Evolutionary conservation across 805 yeast genomes (phyloP).

Genomic region (Candida mattraensis): DNA sequence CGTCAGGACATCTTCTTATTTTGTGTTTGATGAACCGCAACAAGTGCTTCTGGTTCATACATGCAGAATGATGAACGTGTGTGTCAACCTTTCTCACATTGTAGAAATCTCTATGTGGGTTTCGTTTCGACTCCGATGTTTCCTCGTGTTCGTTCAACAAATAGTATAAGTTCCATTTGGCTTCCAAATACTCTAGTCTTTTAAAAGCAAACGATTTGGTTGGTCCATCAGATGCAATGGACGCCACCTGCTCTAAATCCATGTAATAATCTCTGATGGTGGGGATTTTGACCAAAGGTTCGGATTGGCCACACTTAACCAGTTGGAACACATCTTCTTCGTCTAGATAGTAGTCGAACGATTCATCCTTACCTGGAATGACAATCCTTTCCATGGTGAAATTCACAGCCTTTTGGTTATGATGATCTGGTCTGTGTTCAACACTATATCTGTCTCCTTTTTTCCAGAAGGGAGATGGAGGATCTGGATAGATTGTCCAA

Average conservation of each 20-base stretch:
- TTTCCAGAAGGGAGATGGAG: constrained; percentile 89
- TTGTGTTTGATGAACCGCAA: constrained; percentile 93
- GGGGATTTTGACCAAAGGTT: constrained; percentile 66
- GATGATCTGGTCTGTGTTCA: constrained; percentile 23
- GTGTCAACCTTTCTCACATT: constrained; percentile 97
- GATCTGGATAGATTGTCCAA: constrained; percentile 89
- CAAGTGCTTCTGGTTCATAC: constrained; percentile 98
- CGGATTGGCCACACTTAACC: constrained; percentile 27
- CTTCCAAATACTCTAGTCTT: constrained; percentile 89
- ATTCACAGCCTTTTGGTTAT: constrained; percentile 40
- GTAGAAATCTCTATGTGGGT: constrained; percentile 96
- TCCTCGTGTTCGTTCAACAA: constrained; percentile 91
- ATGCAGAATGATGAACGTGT: constrained; percentile 98
- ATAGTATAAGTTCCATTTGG: constrained; percentile 92
- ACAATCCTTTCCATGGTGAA: constrained; percentile 59
- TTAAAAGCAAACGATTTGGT: constrained; percentile 94
- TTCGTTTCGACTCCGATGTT: constrained; percentile 81
- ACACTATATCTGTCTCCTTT: constrained; percentile 29
- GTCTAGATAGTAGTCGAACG: constrained; percentile 47
- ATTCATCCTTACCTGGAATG: constrained; percentile 51
- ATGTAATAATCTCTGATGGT: constrained; percentile 78
- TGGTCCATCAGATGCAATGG: constrained; percentile 90
- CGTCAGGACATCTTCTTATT: constrained; percentile 81
- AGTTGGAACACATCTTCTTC: constrained; percentile 67
- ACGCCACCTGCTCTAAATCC: constrained; percentile 74